These are phyloP conservation scores for Penstemon barbatus DNA, from an alignment of 257 asterid genomes.

Conservation along the genomic window DNA sequence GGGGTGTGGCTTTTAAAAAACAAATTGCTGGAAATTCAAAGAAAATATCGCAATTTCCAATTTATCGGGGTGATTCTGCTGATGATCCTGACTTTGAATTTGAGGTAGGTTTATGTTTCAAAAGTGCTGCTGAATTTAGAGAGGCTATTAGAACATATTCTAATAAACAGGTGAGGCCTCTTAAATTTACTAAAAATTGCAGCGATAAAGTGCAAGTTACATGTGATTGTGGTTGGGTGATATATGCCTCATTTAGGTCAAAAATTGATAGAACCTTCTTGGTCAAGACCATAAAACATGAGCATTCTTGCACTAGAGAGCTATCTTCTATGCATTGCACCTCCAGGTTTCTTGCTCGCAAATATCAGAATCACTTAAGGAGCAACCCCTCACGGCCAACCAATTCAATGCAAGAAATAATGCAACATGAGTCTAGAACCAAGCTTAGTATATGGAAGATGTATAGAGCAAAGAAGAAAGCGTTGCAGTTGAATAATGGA, in stretches of 20 bases:
- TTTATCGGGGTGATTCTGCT: neutral
- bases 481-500: neutral
- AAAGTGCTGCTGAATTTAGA: neutral
- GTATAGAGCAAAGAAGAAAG: neutral
- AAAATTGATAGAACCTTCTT: neutral
- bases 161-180: neutral
- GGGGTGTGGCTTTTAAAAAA: no score
- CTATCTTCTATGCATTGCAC: neutral
- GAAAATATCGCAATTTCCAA: neutral
- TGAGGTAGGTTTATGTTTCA: neutral
- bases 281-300: neutral
- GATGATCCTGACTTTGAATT: conserved; percentile 4
- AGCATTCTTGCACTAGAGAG: neutral
- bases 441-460: neutral
- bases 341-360: neutral
- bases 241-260: conserved; percentile 8
- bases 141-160: conserved; percentile 3
- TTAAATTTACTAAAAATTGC: neutral
- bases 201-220: neutral
- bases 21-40: no score
- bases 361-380: neutral
- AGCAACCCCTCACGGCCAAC: neutral
- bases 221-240: conserved; percentile 10
- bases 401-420: neutral
- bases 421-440: neutral